These are phyloP conservation scores for Vitis rupestris DNA, from an alignment of 164 flowering plant species.

Conservation along the genomic window DNA sequence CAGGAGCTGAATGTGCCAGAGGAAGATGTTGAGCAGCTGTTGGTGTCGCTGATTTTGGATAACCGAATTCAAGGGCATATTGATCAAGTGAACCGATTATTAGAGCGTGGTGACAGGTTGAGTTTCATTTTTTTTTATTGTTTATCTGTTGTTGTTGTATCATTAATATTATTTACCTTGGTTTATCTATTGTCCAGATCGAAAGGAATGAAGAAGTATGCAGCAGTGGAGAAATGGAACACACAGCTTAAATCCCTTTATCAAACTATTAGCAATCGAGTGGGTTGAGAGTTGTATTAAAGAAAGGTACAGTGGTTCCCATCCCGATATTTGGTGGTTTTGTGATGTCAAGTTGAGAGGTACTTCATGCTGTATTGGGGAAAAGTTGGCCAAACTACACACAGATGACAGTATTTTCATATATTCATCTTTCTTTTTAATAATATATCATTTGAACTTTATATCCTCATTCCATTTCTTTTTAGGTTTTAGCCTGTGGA, in stretches of 20 bases:
- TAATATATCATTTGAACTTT: background rate
- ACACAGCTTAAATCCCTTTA: slow-evolving; percentile 80
- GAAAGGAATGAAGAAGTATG: slow-evolving; percentile 89
- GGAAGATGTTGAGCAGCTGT: slow-evolving; percentile 83
- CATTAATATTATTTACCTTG: background rate
- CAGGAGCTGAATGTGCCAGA: slow-evolving; percentile 99
- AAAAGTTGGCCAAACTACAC: too few relatives aligned
- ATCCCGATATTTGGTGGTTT: too few relatives aligned
- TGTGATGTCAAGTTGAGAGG: too few relatives aligned
- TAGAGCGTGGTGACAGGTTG: slow-evolving; percentile 85
- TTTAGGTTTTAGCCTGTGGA: background rate
- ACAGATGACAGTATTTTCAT: background rate
- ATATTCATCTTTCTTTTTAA: background rate
- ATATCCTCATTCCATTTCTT: background rate
- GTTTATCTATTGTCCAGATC: slow-evolving; percentile 48
- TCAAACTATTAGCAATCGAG: slow-evolving; percentile 71
- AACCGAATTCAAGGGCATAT: slow-evolving; percentile 83
- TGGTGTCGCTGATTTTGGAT: slow-evolving; percentile 92
- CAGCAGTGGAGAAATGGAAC: slow-evolving; percentile 98
- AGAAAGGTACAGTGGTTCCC: too few relatives aligned
- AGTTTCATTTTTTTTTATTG: background rate
- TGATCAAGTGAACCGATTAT: slow-evolving; percentile 81
- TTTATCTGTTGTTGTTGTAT: background rate
- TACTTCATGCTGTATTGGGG: too few relatives aligned
- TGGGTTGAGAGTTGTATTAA: slow-evolving; percentile 32